A percentile compares a stretch with the other conserved stretches of the same genome.
phyloP scores from a whole-genome alignment of 2,329 filamentous ascomycete genomes.

The Fusarium sp. region DNA sequence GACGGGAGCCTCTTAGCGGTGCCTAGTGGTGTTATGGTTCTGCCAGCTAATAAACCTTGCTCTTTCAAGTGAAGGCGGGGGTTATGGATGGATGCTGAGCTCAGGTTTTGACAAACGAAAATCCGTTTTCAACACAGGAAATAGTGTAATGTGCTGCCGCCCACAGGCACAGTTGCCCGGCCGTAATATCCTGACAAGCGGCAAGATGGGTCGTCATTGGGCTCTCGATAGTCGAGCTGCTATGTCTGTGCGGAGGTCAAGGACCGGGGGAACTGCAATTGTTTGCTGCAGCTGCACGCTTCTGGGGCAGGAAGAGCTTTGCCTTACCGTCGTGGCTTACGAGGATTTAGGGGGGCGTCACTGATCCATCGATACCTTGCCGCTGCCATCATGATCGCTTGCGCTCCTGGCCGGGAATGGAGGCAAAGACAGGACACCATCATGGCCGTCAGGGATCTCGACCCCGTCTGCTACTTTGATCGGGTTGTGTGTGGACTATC shows the following conservation, averaged over 20 bases:
- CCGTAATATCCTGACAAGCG: constrained; percentile 10
- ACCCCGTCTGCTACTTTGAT: constrained; percentile 12
- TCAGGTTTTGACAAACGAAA: constrained; percentile 30
- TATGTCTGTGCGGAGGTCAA: constrained; percentile 35
- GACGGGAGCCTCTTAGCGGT: constrained; percentile 14
- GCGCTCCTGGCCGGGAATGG: constrained; percentile 27
- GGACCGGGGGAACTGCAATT: constrained; percentile 20
- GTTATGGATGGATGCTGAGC: constrained; percentile 20
- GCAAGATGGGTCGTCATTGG: not conserved
- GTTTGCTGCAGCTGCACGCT: constrained; percentile 42
- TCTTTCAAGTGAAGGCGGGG: constrained; percentile 21
- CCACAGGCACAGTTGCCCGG: constrained; percentile 3
- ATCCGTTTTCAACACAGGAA: constrained; percentile 15
- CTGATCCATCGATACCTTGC: constrained; percentile 20
- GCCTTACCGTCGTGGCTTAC: constrained; percentile 27
- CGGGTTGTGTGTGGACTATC: constrained; percentile 24
- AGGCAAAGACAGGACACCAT: constrained; percentile 6
- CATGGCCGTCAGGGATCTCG: constrained; percentile 16
- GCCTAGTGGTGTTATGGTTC: constrained; percentile 16
- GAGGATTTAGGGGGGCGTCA: not conserved
- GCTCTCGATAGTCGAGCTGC: constrained; percentile 11
- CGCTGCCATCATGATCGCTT: constrained; percentile 15
- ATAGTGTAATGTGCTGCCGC: constrained; percentile 3
- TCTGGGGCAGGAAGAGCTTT: constrained; percentile 26
- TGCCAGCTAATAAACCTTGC: constrained; percentile 8